A percentile compares a stretch with the other conserved stretches of the same genome.
These are phyloP conservation scores for Plasmodium coatneyi DNA, from an alignment of 169 alveolate species.

Conservation along the genomic window DNA sequence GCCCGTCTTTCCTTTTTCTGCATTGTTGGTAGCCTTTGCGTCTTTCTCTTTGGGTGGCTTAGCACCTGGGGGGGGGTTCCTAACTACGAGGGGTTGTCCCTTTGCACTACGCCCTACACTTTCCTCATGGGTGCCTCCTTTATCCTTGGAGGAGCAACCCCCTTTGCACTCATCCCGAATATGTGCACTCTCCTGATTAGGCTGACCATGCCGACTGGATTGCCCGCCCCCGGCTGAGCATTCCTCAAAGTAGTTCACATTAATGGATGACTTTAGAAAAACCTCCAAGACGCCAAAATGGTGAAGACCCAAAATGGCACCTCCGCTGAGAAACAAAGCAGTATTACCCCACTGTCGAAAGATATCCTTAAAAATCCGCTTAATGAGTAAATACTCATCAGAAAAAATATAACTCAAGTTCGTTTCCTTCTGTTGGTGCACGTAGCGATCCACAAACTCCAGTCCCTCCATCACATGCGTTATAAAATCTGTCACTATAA, in stretches of 20 bases:
- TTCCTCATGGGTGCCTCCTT: background rate
- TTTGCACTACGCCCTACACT: background rate
- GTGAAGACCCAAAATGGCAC: conserved; percentile 80
- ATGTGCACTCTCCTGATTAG: background rate
- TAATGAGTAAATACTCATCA: conserved; percentile 54
- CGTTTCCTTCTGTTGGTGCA: conserved; percentile 35
- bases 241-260: conserved; percentile 29
- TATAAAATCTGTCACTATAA: conserved; percentile 46
- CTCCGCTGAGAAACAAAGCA: conserved; percentile 82
- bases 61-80: background rate
- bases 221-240: background rate
- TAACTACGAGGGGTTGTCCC: background rate
- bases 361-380: conserved; percentile 49
- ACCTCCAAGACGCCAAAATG: conserved; percentile 81
- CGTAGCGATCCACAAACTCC: conserved; percentile 52
- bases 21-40: background rate
- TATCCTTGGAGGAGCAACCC: background rate
- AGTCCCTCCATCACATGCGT: conserved; percentile 39
- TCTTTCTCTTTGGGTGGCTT: background rate
- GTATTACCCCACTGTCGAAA: conserved; percentile 79
- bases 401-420: conserved; percentile 26
- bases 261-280: conserved; percentile 57
- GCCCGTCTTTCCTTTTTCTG: background rate
- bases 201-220: no score
- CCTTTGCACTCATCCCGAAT: background rate